These are phyloP conservation scores for Eimeria maxima DNA, from an alignment of 169 alveolate species.

Conservation along the genomic window DNA sequence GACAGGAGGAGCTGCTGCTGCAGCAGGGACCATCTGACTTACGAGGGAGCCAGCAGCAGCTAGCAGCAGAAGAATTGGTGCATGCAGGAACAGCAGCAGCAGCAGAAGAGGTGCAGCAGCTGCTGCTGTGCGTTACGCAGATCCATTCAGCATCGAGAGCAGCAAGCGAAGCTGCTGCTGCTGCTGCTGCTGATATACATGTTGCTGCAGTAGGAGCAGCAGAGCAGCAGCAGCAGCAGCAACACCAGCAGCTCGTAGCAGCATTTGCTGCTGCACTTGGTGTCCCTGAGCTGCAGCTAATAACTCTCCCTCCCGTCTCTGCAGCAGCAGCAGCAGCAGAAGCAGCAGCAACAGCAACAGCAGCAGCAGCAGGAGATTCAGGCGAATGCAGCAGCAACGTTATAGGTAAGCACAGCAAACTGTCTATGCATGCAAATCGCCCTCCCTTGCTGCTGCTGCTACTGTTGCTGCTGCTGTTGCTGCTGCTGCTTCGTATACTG, in stretches of 20 bases:
- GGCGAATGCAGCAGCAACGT: neutral
- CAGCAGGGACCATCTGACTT: neutral
- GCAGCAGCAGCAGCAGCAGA: conserved; percentile 51
- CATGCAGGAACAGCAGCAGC: neutral
- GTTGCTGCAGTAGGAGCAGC: neutral
- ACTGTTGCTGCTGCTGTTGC: neutral
- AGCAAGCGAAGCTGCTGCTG: too few relatives aligned
- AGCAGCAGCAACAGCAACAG: conserved; percentile 16
- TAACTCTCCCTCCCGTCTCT: neutral
- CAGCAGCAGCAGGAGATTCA: neutral
- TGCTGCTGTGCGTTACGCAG: conserved; percentile 15
- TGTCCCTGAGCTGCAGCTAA: neutral
- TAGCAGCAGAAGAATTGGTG: too few relatives aligned
- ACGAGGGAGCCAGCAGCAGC: neutral
- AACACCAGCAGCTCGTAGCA: neutral
- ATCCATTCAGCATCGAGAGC: neutral
- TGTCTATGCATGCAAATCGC: neutral
- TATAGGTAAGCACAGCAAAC: neutral
- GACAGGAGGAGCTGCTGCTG: neutral
- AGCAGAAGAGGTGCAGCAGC: conserved; percentile 31
- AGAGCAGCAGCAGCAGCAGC: conserved; percentile 2
- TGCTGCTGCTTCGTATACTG: neutral
- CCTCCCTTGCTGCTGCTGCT: neutral
- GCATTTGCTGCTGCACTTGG: conserved; percentile 20
- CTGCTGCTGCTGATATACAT: too few relatives aligned